Conservation (phyloP, 345 rosid species). For the Eutrema heterophyllum region DNA sequence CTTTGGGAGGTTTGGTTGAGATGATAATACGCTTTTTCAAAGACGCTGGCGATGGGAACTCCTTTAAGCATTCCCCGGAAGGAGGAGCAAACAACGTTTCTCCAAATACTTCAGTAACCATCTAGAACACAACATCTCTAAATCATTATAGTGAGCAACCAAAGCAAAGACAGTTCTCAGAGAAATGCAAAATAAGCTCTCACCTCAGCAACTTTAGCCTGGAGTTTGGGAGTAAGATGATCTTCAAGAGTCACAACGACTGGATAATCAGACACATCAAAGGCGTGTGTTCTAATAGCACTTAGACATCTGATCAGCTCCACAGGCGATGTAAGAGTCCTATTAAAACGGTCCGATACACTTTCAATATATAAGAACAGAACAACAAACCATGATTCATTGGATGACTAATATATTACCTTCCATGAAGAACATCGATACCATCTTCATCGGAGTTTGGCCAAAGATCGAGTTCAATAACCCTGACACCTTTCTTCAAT, state of each 20-base stretch:
- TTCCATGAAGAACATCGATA: constrained; percentile 86
- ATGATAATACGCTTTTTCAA: constrained; percentile 65
- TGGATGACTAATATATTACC: constrained; percentile 41
- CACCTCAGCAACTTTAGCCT: constrained; percentile 83
- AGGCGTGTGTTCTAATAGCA: constrained; percentile 75
- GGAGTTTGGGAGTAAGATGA: constrained; percentile 83
- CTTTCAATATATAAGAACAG: not conserved
- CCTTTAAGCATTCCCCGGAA: constrained; percentile 60
- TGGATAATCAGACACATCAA: constrained; percentile 73
- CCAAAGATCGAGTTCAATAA: constrained; percentile 92
- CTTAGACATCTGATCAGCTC: constrained; percentile 60
- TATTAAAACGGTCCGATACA: constrained; percentile 12
- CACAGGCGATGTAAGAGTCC: constrained; percentile 91
- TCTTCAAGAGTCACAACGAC: constrained; percentile 95
- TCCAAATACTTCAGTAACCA: constrained; percentile 73
- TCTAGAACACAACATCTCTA: constrained; percentile 41
- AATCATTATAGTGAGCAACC: not conserved
- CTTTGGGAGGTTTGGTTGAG: constrained; percentile 96
- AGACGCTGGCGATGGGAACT: constrained; percentile 72
- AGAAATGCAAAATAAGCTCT: constrained; percentile 21
- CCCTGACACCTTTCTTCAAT: constrained; percentile 72
- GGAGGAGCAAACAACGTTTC: constrained; percentile 76
- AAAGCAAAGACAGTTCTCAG: not conserved
- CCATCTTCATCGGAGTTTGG: constrained; percentile 69
- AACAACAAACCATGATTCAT: not conserved